Conservation (phyloP, 2,329 filamentous ascomycete species). For the Orbilia javanica region DNA sequence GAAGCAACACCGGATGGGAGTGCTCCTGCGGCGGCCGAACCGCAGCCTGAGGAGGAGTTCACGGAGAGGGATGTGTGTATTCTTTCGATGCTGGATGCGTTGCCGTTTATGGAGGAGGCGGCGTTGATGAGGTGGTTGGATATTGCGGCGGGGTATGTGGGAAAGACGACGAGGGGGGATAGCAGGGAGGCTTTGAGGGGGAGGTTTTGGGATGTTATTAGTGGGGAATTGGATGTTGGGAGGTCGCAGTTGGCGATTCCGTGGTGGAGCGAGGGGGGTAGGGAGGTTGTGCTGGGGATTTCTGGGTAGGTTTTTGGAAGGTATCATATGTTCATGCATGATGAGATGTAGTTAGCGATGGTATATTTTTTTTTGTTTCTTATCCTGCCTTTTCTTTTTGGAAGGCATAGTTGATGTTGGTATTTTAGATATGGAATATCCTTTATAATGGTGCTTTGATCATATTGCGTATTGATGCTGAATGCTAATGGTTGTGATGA, state of each 20-base stretch:
- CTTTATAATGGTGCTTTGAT: too few relatives aligned
- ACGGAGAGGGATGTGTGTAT: constrained; percentile 84
- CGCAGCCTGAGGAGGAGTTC: constrained; percentile 35
- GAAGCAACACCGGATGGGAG: constrained; percentile 61
- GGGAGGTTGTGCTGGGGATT: constrained; percentile 60
- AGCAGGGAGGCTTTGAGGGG: constrained; percentile 74
- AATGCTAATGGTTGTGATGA: too few relatives aligned
- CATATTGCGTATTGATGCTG: too few relatives aligned
- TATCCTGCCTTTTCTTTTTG: too few relatives aligned
- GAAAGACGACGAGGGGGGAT: constrained; percentile 69
- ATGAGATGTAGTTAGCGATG: too few relatives aligned
- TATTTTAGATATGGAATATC: too few relatives aligned
- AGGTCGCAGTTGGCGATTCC: constrained; percentile 80
- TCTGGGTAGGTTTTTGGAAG: too few relatives aligned
- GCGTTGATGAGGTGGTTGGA: constrained; percentile 85
- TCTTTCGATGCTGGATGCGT: constrained; percentile 81
- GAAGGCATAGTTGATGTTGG: too few relatives aligned
- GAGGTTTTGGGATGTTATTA: constrained; percentile 83
- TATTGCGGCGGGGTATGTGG: constrained; percentile 75
- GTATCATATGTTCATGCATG: too few relatives aligned
- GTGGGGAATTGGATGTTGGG: constrained; percentile 89
- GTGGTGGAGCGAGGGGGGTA: constrained; percentile 80
- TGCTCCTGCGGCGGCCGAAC: constrained; percentile 63
- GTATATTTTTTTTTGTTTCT: too few relatives aligned
- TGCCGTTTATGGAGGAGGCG: constrained; percentile 78